These are phyloP conservation scores for Trichoderma sp. DNA, from an alignment of 2,329 filamentous ascomycete species.

Conservation along the genomic window DNA sequence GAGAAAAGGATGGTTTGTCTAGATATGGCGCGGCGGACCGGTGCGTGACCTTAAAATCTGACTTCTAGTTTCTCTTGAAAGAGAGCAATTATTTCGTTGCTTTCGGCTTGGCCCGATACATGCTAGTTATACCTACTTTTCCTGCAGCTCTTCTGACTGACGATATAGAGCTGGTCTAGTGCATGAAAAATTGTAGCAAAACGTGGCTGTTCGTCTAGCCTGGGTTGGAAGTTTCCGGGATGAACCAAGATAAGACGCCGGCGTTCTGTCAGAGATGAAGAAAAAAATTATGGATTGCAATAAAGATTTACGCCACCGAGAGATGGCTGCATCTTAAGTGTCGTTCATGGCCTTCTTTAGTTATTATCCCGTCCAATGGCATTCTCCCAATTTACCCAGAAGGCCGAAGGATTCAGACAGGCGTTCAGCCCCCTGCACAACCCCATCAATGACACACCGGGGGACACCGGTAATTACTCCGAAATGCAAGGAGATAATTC, in stretches of 20 bases:
- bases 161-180: neutral
- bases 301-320: neutral
- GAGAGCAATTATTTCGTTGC: neutral
- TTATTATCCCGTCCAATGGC: neutral
- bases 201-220: neutral
- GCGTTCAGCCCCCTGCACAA: neutral
- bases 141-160: neutral
- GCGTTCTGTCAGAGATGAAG: neutral
- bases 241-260: neutral
- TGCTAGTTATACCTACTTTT: neutral
- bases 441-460: neutral
- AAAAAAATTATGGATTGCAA: neutral
- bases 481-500: neutral
- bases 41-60: too few relatives aligned
- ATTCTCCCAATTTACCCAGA: neutral
- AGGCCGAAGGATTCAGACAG: neutral
- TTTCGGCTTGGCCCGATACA: neutral
- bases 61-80: too few relatives aligned
- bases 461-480: neutral
- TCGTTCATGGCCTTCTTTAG: neutral
- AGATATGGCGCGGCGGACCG: neutral
- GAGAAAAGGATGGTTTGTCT: neutral
- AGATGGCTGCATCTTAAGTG: neutral
- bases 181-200: neutral
- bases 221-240: neutral